These are phyloP conservation scores for Boletus insuetus DNA, from an alignment of 768 basidiomycete genomes.

Conservation along the genomic window DNA sequence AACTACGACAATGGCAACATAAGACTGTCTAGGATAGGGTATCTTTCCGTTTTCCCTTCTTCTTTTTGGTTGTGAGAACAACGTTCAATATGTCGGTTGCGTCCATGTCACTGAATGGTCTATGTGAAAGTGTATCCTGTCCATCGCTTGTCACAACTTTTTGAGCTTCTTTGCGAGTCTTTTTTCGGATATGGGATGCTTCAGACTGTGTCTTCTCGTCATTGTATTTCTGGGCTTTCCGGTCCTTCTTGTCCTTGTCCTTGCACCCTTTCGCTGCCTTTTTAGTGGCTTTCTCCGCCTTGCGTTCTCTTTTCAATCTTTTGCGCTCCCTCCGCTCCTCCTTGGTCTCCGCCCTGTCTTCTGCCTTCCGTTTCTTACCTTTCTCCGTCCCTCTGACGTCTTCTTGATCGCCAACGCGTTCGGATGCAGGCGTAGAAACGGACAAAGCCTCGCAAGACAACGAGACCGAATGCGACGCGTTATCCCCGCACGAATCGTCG, in stretches of 20 bases:
- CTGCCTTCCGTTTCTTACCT: conserved; percentile 9
- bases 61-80: conserved; percentile 14
- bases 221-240: not conserved
- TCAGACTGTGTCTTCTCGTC: not conserved
- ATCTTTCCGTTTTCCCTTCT: conserved; percentile 23
- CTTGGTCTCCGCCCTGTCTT: conserved; percentile 8
- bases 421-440: not conserved
- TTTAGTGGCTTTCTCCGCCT: conserved; percentile 13
- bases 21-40: conserved; percentile 6
- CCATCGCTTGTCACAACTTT: not conserved
- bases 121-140: conserved; percentile 3
- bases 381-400: not conserved
- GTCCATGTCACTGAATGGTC: not conserved
- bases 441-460: not conserved
- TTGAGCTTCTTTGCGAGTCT: conserved; percentile 7
- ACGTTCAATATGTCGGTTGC: not conserved
- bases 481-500: not conserved
- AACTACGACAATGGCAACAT: not conserved
- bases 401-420: not conserved
- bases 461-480: not conserved
- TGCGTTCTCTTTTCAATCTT: conserved; percentile 23
- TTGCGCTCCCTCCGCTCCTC: conserved; percentile 25
- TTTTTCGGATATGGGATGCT: not conserved
- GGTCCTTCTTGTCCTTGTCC: not conserved
- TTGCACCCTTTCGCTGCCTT: conserved; percentile 8